Evolutionary conservation across 306 rosid species (phyloP).

Genomic region (Trifolium pratense): DNA sequence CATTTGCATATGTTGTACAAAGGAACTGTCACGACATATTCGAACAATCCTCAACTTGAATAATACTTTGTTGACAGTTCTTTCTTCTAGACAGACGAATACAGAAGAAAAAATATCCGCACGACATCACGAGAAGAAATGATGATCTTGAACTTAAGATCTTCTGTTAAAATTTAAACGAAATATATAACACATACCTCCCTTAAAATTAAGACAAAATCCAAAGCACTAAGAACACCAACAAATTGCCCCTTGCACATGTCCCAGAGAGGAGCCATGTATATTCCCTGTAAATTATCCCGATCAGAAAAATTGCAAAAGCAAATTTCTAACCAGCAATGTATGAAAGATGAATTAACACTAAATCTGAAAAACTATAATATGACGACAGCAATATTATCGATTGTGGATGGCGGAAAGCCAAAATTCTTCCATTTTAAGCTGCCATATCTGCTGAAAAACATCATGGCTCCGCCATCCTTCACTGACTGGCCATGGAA

Average conservation of each 20-base stretch:
- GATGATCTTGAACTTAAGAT: conserved; percentile 35
- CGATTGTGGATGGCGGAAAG: background rate
- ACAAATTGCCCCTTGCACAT: conserved; percentile 76
- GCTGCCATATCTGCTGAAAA: background rate
- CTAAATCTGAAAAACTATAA: conserved; percentile 9
- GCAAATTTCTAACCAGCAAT: conserved; percentile 41
- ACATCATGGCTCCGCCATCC: background rate
- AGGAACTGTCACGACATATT: background rate
- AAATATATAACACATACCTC: conserved; percentile 74
- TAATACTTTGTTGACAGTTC: background rate
- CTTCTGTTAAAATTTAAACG: conserved; percentile 67
- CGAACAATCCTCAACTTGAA: conserved; percentile 11
- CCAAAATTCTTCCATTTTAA: background rate
- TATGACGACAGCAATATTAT: background rate
- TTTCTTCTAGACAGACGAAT: conserved; percentile 1
- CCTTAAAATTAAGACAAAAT: conserved; percentile 86
- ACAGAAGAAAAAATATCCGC: background rate
- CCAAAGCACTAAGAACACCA: conserved; percentile 85
- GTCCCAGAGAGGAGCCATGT: conserved; percentile 95
- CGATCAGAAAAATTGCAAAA: conserved; percentile 39
- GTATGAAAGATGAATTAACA: conserved; percentile 23
- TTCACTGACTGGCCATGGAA: background rate
- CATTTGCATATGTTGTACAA: background rate
- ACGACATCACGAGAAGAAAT: conserved; percentile 27
- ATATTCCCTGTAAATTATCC: conserved; percentile 68